Conservation (phyloP, 345 rosid species). For the Acer saccharum region DNA sequence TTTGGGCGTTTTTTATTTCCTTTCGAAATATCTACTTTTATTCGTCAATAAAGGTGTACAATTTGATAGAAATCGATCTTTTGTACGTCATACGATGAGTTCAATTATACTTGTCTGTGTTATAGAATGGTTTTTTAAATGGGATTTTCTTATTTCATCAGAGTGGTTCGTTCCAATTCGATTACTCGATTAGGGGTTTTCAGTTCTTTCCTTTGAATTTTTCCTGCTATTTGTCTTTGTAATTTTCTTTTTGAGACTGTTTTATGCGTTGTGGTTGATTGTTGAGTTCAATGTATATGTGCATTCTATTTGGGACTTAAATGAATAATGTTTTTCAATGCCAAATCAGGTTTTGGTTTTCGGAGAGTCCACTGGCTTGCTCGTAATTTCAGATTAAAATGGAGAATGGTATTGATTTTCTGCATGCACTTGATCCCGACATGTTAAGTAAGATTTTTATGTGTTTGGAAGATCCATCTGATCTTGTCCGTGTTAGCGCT, state of each 20-base stretch:
- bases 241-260: background rate
- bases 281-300: background rate
- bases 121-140: background rate
- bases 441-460: constrained; percentile 46
- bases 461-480: constrained; percentile 63
- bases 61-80: background rate
- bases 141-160: background rate
- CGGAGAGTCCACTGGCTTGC: background rate
- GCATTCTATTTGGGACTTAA: background rate
- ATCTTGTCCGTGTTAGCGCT: constrained; percentile 62
- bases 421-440: constrained; percentile 50
- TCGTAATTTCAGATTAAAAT: constrained; percentile 22
- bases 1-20: background rate
- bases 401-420: constrained; percentile 52
- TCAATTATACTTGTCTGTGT: background rate
- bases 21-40: background rate
- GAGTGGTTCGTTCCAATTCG: background rate
- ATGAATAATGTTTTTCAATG: constrained; percentile 2
- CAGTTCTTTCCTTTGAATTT: background rate
- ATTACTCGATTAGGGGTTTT: background rate
- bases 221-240: background rate
- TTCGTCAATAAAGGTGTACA: background rate
- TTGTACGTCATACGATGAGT: background rate
- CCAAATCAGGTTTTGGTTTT: constrained; percentile 17
- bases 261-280: background rate